Evolutionary conservation across 2,329 filamentous ascomycete genomes (phyloP).

Genomic region (Ophiocordyceps camponoti-rufipedis): DNA sequence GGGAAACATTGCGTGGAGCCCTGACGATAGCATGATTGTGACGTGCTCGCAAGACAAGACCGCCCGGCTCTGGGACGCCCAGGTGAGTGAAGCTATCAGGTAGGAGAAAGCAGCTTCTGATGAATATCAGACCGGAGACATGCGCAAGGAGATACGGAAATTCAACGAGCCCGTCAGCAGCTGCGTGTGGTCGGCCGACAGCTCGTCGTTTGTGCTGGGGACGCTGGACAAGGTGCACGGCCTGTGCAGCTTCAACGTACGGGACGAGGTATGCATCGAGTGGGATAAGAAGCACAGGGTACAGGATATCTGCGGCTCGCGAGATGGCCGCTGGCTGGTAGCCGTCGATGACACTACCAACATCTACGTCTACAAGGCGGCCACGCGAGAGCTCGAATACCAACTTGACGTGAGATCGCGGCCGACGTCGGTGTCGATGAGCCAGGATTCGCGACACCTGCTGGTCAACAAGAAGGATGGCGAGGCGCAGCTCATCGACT

Average conservation of each 20-base stretch:
- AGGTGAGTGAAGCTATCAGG: slow-evolving; percentile 26
- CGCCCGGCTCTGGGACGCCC: slow-evolving; percentile 58
- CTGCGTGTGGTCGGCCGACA: slow-evolving; percentile 76
- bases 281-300: slow-evolving; percentile 59
- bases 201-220: slow-evolving; percentile 60
- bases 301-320: slow-evolving; percentile 69
- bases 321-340: slow-evolving; percentile 62
- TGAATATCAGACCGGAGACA: slow-evolving; percentile 36
- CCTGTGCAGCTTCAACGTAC: slow-evolving; percentile 52
- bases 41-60: slow-evolving; percentile 62
- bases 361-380: slow-evolving; percentile 68
- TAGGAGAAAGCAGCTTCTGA: neutral
- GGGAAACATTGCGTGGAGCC: slow-evolving; percentile 76
- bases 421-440: slow-evolving; percentile 66
- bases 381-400: slow-evolving; percentile 56
- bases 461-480: slow-evolving; percentile 69
- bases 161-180: slow-evolving; percentile 76
- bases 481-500: slow-evolving; percentile 61
- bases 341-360: slow-evolving; percentile 53
- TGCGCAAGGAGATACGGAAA: slow-evolving; percentile 44
- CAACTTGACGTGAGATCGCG: slow-evolving; percentile 47
- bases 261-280: slow-evolving; percentile 41
- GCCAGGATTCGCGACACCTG: slow-evolving; percentile 60
- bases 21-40: slow-evolving; percentile 71
- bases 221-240: slow-evolving; percentile 50